Evolutionary conservation across 2,329 filamentous ascomycete species (phyloP).

Genomic region (Aspergillus sp.): DNA sequence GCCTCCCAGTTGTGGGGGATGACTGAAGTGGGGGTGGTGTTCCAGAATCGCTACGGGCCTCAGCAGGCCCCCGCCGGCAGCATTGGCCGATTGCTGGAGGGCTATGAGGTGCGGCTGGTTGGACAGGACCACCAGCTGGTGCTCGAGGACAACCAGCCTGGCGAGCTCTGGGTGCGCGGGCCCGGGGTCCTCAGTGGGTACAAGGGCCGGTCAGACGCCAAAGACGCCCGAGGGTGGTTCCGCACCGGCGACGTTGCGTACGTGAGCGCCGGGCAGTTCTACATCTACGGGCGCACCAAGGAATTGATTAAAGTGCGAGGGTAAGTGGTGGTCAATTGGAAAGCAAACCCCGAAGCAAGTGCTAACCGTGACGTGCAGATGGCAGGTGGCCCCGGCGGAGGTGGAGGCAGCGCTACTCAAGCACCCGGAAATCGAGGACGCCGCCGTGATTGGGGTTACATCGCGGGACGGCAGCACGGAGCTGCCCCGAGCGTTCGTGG

Average conservation of each 20-base stretch:
- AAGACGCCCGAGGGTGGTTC: constrained; percentile 45
- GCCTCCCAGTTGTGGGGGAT: constrained; percentile 57
- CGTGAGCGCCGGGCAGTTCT: constrained; percentile 40
- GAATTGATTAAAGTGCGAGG: constrained; percentile 52
- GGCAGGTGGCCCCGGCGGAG: constrained; percentile 53
- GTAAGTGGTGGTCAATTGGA: constrained; percentile 25
- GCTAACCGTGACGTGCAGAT: constrained; percentile 28
- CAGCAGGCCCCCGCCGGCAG: constrained; percentile 49
- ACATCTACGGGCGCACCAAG: constrained; percentile 46
- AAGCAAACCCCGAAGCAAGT: background rate
- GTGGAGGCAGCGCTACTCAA: constrained; percentile 50
- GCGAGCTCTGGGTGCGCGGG: constrained; percentile 47
- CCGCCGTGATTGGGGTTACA: constrained; percentile 50
- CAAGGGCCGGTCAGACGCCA: constrained; percentile 38
- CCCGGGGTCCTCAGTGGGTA: constrained; percentile 41
- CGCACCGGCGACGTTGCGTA: constrained; percentile 48
- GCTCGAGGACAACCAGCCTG: constrained; percentile 32
- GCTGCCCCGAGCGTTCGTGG: constrained; percentile 52
- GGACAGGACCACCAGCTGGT: constrained; percentile 36
- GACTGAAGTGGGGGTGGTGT: constrained; percentile 54
- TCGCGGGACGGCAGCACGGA: constrained; percentile 36
- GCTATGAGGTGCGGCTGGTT: constrained; percentile 42
- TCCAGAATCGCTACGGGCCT: constrained; percentile 41
- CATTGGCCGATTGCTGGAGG: constrained; percentile 50
- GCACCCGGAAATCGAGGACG: constrained; percentile 49